A percentile compares a stretch with the other conserved stretches of the same genome.
phyloP scores from a whole-genome alignment of 257 asterid genomes.

The Ilex asprella region DNA sequence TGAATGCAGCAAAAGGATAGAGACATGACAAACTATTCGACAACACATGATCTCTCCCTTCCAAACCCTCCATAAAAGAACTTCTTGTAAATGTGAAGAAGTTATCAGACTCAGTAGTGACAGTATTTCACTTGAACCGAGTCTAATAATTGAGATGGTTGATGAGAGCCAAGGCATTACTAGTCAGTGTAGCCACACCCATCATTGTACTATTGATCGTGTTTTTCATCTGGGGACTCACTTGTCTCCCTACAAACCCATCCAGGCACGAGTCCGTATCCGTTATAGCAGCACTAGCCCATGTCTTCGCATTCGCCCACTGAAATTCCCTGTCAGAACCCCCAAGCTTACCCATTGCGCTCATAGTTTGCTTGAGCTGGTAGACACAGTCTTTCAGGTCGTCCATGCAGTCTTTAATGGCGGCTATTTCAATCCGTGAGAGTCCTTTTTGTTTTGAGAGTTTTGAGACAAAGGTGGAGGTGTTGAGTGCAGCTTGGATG shows the following conservation, averaged over 20 bases:
- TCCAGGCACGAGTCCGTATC: constrained; percentile 68
- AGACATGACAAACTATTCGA: no score
- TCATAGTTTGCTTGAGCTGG: constrained; percentile 45
- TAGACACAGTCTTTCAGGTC: constrained; percentile 50
- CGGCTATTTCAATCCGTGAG: constrained; percentile 20
- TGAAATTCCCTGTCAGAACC: constrained; percentile 40
- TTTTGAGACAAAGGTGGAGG: constrained; percentile 25
- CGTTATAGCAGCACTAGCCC: constrained; percentile 75
- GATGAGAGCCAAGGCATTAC: constrained; percentile 57
- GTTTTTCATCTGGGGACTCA: constrained; percentile 23
- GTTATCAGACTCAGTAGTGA: no score
- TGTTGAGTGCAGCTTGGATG: constrained; percentile 24
- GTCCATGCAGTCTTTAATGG: constrained; percentile 50
- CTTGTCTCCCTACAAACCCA: constrained; percentile 26
- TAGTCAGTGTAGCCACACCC: constrained; percentile 24
- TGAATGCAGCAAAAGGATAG: no score
- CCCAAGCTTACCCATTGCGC: constrained; percentile 35
- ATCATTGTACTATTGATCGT: constrained; percentile 25
- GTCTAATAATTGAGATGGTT: constrained; percentile 37
- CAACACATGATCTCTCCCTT: no score
- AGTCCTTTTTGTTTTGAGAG: constrained; percentile 27
- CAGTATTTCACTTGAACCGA: no score
- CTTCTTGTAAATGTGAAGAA: no score
- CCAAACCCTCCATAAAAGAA: no score
- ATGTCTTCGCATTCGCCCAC: constrained; percentile 62